These are phyloP conservation scores for Chlorophyllum brunneum DNA, from an alignment of 768 basidiomycete species.

Conservation along the genomic window DNA sequence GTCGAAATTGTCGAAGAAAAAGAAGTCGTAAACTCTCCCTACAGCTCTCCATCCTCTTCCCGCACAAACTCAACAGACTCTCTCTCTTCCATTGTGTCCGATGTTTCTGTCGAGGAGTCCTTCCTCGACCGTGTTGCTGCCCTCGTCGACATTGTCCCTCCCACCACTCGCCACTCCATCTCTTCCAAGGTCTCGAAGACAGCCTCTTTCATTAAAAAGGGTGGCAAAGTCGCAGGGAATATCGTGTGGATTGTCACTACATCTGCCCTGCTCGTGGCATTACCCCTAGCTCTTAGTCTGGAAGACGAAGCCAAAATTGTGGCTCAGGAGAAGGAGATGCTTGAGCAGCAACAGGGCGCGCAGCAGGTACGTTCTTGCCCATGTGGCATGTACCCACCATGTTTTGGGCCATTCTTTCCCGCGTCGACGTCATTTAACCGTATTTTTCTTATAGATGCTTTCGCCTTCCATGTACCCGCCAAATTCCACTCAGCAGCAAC, in stretches of 20 bases:
- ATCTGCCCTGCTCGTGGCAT: constrained; percentile 86
- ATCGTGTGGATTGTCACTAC: constrained; percentile 95
- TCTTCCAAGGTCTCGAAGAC: constrained; percentile 56
- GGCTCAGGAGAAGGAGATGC: constrained; percentile 90
- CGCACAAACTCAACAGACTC: constrained; percentile 68
- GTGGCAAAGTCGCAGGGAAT: constrained; percentile 75
- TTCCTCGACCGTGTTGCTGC: constrained; percentile 84
- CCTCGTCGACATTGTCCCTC: constrained; percentile 94
- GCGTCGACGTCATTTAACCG: constrained; percentile 13
- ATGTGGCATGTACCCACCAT: constrained; percentile 2
- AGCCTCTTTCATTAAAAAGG: constrained; percentile 59
- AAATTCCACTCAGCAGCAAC: constrained; percentile 33
- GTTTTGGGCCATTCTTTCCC: constrained; percentile 8
- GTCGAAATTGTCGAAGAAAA: constrained; percentile 87
- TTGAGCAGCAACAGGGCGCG: constrained; percentile 89
- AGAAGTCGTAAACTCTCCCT: constrained; percentile 66
- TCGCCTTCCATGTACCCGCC: constrained; percentile 57
- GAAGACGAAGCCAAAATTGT: constrained; percentile 97
- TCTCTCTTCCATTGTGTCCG: constrained; percentile 77
- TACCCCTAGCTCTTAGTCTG: constrained; percentile 88
- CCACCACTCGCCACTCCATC: constrained; percentile 79
- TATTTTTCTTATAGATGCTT: constrained; percentile 58
- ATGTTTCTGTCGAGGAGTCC: constrained; percentile 72
- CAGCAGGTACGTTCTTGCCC: constrained; percentile 65
- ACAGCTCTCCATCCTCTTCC: constrained; percentile 71